These are phyloP conservation scores for Gastrodia elata DNA, from an alignment of 106 monocot species.

Conservation along the genomic window DNA sequence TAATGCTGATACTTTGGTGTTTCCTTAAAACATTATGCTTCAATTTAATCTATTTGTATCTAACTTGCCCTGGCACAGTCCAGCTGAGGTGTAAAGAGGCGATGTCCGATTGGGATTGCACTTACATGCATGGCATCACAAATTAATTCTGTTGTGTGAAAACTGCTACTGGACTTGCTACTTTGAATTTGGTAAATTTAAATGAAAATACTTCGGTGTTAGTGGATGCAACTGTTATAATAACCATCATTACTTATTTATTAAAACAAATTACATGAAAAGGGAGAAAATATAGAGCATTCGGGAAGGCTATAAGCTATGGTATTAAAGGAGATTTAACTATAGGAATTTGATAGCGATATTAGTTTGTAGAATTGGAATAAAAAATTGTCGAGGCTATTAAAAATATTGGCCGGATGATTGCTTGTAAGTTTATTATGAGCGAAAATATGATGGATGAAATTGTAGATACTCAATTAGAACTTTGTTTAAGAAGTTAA, in stretches of 20 bases:
- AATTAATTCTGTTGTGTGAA: background rate
- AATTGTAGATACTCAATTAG: background rate
- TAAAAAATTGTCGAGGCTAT: background rate
- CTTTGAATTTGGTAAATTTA: background rate
- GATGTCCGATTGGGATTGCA: background rate
- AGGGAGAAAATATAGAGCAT: background rate
- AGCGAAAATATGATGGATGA: background rate
- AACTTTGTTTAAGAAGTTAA: background rate
- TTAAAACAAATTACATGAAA: background rate
- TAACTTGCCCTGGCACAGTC: too few relatives aligned
- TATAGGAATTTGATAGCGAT: background rate
- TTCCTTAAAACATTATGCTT: too few relatives aligned
- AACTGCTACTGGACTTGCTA: background rate
- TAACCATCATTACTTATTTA: background rate
- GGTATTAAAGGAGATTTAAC: background rate
- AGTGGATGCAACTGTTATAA: background rate
- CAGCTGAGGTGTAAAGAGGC: too few relatives aligned
- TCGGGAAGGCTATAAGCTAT: background rate
- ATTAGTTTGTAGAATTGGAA: background rate
- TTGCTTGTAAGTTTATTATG: background rate
- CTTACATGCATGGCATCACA: background rate
- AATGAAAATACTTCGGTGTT: background rate
- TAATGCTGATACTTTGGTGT: too few relatives aligned
- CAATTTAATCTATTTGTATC: too few relatives aligned
- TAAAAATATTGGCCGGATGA: background rate